Evolutionary conservation across 139 green algal genomes (phyloP).

Genomic region (Dunaliella sp.): DNA sequence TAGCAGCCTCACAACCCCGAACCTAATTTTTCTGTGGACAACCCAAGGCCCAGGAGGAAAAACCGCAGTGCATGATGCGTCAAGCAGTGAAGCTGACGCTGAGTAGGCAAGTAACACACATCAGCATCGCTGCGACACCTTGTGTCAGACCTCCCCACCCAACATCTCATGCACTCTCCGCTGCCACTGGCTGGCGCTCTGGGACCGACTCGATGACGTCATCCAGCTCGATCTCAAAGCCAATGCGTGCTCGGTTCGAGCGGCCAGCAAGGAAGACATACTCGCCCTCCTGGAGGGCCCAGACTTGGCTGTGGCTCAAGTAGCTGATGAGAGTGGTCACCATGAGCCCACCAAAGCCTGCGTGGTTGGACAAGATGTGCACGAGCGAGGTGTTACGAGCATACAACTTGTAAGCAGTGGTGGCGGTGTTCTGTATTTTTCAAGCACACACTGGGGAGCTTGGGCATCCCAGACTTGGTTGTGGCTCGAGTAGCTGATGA

Average conservation of each 20-base stretch:
- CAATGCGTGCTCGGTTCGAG: slow-evolving; percentile 81
- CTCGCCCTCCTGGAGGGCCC: slow-evolving; percentile 51
- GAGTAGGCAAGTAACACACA: not conserved
- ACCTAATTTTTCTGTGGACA: no score
- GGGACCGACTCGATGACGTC: slow-evolving; percentile 70
- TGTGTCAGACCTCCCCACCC: no score
- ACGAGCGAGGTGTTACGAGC: no score
- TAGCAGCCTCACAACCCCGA: no score
- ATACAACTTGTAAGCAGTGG: no score
- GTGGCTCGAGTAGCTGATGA: no score
- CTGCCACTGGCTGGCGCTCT: slow-evolving; percentile 46
- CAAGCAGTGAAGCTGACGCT: no score
- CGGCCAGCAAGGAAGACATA: slow-evolving; percentile 77
- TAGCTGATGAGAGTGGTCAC: slow-evolving; percentile 93
- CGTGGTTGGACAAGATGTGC: slow-evolving; percentile 28
- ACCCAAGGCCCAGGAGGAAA: no score
- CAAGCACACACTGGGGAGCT: no score
- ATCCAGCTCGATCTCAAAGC: slow-evolving; percentile 82
- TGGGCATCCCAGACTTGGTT: no score
- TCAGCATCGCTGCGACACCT: not conserved
- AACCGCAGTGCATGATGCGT: no score
- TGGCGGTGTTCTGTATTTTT: no score
- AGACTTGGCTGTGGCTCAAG: slow-evolving; percentile 88
- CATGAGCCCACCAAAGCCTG: slow-evolving; percentile 81
- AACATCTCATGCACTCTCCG: not conserved